Conservation (phyloP, 306 rosid species). For the Alnus rubra region DNA sequence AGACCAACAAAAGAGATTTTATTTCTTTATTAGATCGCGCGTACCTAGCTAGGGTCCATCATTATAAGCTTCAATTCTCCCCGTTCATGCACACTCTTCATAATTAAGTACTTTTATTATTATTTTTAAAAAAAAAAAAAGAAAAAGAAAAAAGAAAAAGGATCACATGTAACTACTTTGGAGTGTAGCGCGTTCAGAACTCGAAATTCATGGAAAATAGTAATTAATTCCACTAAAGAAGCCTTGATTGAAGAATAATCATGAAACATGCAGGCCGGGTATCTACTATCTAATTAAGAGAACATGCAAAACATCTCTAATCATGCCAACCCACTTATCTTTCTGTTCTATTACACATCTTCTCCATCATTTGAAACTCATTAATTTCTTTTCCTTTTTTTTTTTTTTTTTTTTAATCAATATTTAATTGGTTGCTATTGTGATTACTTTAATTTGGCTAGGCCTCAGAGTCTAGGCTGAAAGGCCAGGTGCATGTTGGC, state of each 20-base stretch:
- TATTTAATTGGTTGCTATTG: too few species aligned
- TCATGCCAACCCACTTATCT: conserved; percentile 49
- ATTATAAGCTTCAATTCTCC: conserved; percentile 27
- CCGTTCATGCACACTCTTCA: conserved; percentile 49
- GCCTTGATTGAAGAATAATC: conserved; percentile 55
- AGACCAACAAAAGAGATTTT: conserved; percentile 15
- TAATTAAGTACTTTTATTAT: conserved; percentile 4
- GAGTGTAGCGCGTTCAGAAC: conserved; percentile 46
- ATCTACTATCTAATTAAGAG: conserved; percentile 38
- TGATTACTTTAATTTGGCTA: too few species aligned
- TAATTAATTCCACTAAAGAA: conserved; percentile 34
- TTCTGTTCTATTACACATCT: conserved; percentile 8
- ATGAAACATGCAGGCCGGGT: conserved; percentile 38
- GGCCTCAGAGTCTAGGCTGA: too few species aligned
- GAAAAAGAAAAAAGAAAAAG: conserved; percentile 16
- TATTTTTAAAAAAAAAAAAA: too few species aligned
- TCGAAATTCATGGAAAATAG: conserved; percentile 22
- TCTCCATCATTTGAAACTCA: conserved; percentile 42
- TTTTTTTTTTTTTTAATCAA: not conserved
- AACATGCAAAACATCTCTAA: conserved; percentile 62
- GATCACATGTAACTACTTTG: conserved; percentile 56
- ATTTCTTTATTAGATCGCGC: conserved; percentile 41
- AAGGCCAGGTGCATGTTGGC: too few species aligned
- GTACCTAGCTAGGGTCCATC: conserved; percentile 19
- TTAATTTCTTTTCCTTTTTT: conserved; percentile 10